A percentile compares a stretch with the other conserved stretches of the same genome.
phyloP scores from a whole-genome alignment of 2,329 filamentous ascomycete species.

The Apiospora koreana region DNA sequence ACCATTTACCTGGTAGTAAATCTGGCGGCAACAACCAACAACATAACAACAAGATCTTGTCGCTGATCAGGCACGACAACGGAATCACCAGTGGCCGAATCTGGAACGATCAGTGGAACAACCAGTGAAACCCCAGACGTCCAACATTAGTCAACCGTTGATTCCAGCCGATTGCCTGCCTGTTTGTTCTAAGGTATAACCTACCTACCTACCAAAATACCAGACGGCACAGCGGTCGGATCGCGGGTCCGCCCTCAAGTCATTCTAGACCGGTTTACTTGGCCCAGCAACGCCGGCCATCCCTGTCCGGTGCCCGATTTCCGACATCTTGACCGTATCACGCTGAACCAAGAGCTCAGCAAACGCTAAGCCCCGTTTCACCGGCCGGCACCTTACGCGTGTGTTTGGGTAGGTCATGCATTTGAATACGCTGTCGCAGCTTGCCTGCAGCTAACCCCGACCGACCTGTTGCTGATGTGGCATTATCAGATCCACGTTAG shows the following conservation, averaged over 20 bases:
- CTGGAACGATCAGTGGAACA: background rate
- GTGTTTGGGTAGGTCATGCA: background rate
- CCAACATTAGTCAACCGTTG: background rate
- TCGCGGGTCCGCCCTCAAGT: background rate
- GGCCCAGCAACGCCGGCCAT: background rate
- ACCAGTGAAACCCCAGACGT: background rate
- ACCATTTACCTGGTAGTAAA: background rate
- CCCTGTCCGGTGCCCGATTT: background rate
- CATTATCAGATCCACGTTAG: background rate
- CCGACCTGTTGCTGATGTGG: constrained; percentile 1
- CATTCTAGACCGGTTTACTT: background rate
- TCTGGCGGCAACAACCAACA: background rate
- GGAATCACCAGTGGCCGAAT: background rate
- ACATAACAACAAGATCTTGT: background rate
- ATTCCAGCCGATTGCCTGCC: too few species aligned
- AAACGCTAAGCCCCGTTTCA: background rate
- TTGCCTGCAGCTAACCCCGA: background rate
- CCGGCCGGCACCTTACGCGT: background rate
- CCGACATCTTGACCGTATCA: background rate
- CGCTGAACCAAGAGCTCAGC: background rate
- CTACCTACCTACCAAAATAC: background rate
- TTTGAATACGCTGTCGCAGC: background rate
- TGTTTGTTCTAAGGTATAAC: too few species aligned
- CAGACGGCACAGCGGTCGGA: background rate
- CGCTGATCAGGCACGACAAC: background rate